Evolutionary conservation across 2,329 filamentous ascomycete species (phyloP).

Genomic region (Sarocladiaceae sp.): DNA sequence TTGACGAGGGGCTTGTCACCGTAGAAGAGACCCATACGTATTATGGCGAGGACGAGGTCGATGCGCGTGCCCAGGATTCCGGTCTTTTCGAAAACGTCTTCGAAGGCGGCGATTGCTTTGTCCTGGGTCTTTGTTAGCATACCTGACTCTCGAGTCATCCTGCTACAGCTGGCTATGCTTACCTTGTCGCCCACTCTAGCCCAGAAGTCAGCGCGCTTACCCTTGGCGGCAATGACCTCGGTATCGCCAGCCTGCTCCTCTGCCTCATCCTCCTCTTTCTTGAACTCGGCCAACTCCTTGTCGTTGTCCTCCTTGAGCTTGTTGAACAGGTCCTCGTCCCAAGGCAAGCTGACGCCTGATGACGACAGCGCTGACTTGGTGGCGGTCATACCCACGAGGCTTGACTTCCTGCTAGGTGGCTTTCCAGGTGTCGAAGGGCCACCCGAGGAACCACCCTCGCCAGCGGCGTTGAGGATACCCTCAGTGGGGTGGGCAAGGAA

Average conservation of each 20-base stretch:
- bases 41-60: conserved; percentile 91
- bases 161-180: conserved; percentile 15
- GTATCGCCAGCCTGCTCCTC: conserved; percentile 94
- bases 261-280: conserved; percentile 89
- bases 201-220: conserved; percentile 95
- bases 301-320: conserved; percentile 71
- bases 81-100: conserved; percentile 95
- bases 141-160: neutral
- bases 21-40: conserved; percentile 93
- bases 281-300: conserved; percentile 65
- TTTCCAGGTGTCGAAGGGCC: conserved; percentile 42
- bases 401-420: conserved; percentile 60
- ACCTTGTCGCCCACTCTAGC: conserved; percentile 96
- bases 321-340: conserved; percentile 86
- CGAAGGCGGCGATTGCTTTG: conserved; percentile 86
- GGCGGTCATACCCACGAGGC: conserved; percentile 69
- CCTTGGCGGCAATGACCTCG: conserved; percentile 84
- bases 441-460: conserved; percentile 49
- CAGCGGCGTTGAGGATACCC: conserved; percentile 71
- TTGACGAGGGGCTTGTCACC: conserved; percentile 88
- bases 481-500: conserved; percentile 77
- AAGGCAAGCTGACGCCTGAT: conserved; percentile 64
- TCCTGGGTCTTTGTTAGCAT: conserved; percentile 51
- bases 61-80: conserved; percentile 95
- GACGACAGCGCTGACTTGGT: conserved; percentile 52